These are phyloP conservation scores for Diplodia intermedia DNA, from an alignment of 2,329 filamentous ascomycete genomes.

Conservation along the genomic window DNA sequence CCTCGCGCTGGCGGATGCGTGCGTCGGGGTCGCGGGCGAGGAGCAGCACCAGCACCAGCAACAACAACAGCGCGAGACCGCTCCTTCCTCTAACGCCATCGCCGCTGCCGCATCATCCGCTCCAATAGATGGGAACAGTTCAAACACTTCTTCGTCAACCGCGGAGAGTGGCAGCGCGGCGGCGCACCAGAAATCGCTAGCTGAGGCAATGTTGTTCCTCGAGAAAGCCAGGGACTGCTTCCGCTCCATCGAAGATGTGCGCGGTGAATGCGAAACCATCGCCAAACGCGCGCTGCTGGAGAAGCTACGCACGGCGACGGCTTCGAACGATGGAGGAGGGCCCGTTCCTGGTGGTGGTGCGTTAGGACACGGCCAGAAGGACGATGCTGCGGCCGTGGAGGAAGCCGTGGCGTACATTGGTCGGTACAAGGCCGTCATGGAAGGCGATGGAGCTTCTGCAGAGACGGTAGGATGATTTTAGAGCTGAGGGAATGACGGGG, in stretches of 20 bases:
- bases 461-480: conserved; percentile 16
- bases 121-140: conserved; percentile 35
- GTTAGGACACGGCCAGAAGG: not conserved
- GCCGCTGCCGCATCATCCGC: conserved; percentile 10
- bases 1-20: conserved; percentile 74
- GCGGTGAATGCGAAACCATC: conserved; percentile 78
- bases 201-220: conserved; percentile 45
- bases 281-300: conserved; percentile 83
- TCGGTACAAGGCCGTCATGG: conserved; percentile 41
- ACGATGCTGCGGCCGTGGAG: conserved; percentile 40
- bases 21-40: conserved; percentile 76
- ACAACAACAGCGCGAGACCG: not conserved
- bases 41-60: conserved; percentile 36
- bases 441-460: conserved; percentile 37
- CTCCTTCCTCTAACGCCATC: not conserved
- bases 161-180: conserved; percentile 37
- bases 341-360: not conserved
- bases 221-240: conserved; percentile 56
- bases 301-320: conserved; percentile 63
- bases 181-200: conserved; percentile 33
- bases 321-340: not conserved
- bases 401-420: conserved; percentile 48
- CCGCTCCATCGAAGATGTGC: conserved; percentile 69
- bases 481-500: too few species aligned
- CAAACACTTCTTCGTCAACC: conserved; percentile 33